A percentile compares a stretch with the other conserved stretches of the same genome.
phyloP scores from a whole-genome alignment of 129 eudicot genomes.

The Centaurea solstitialis region DNA sequence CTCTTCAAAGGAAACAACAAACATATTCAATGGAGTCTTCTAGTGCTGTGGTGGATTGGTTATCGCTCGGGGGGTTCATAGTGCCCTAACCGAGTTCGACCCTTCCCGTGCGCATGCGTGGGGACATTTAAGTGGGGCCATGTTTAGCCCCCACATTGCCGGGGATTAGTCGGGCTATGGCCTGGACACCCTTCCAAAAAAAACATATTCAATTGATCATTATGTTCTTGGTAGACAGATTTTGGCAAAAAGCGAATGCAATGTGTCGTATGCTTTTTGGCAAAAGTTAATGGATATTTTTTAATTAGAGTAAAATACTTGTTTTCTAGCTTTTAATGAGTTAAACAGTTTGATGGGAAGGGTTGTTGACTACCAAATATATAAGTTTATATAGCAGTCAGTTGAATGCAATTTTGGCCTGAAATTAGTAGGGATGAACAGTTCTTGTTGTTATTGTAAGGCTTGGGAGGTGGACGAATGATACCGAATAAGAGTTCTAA shows the following conservation, averaged over 20 bases:
- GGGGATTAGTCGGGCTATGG: too few species aligned
- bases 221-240: too few species aligned
- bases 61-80: too few species aligned
- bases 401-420: background rate
- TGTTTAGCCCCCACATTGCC: too few species aligned
- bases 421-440: background rate
- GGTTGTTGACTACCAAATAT: background rate
- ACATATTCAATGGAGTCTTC: too few species aligned
- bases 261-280: background rate
- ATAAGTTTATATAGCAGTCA: background rate
- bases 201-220: too few species aligned
- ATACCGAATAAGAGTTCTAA: background rate
- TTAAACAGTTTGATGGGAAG: background rate
- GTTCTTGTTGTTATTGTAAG: background rate
- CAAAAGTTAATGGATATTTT: background rate
- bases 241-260: background rate
- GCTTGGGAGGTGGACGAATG: background rate
- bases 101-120: too few species aligned
- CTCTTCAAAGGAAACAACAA: too few species aligned
- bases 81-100: too few species aligned
- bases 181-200: too few species aligned
- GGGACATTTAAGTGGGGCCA: too few species aligned
- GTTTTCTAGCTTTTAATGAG: background rate
- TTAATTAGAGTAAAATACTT: background rate
- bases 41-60: too few species aligned